phyloP scores from a whole-genome alignment of 2,329 filamentous ascomycete species.

The Trichoderma semiorbis region DNA sequence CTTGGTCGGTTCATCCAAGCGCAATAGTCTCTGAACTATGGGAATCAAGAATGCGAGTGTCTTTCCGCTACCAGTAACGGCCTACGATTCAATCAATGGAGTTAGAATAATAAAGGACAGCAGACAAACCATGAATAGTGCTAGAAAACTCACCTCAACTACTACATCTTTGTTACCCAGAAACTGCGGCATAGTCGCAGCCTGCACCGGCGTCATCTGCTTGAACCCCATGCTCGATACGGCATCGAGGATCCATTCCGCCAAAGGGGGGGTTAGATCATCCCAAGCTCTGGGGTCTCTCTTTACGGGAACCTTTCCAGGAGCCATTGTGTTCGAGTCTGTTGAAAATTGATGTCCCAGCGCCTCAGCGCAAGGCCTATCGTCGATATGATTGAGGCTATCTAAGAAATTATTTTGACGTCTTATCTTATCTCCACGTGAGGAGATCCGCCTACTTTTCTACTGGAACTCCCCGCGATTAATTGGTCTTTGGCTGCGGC shows the following conservation, averaged over 20 bases:
- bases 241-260: slow-evolving; percentile 77
- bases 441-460: not conserved
- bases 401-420: slow-evolving; percentile 14
- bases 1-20: slow-evolving; percentile 76
- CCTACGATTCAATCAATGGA: slow-evolving; percentile 39
- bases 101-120: not conserved
- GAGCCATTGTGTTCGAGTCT: slow-evolving; percentile 28
- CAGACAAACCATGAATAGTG: not conserved
- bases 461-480: not conserved
- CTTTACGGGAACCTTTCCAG: slow-evolving; percentile 35
- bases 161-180: slow-evolving; percentile 89
- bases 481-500: not conserved
- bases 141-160: slow-evolving; percentile 59
- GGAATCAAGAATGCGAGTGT: slow-evolving; percentile 84
- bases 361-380: not conserved
- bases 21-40: slow-evolving; percentile 75
- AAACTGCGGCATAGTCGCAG: slow-evolving; percentile 83
- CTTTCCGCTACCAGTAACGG: slow-evolving; percentile 88
- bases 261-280: slow-evolving; percentile 37
- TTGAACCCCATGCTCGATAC: slow-evolving; percentile 80
- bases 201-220: slow-evolving; percentile 92
- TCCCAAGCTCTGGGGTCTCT: slow-evolving; percentile 48
- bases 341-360: not conserved
- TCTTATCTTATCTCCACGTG: slow-evolving; percentile 35
- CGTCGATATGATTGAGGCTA: not conserved